Base-by-base conservation (phyloP, 192 early-diverging fungal species). In the Backusella westeae region DNA sequence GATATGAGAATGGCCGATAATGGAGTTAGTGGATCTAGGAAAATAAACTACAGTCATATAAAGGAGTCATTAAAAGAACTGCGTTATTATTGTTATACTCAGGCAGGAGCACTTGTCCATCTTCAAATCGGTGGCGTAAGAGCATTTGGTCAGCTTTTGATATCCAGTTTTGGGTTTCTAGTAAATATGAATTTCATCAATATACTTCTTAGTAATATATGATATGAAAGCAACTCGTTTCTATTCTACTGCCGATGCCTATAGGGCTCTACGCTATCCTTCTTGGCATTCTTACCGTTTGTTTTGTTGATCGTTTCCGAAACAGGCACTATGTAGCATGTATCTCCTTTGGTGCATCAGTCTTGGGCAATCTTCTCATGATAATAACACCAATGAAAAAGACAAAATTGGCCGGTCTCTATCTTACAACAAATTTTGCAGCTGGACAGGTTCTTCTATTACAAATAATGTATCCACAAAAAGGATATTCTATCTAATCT, bases 111-210 rank as follows among this genome's bases (percentile, higher is more conserved):
- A 3, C 23, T 80, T n/a, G 38, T 53, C 23, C 67, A 72, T 52
- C 49, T 80, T 4, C 71, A 72, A 17, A 80, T 68, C 10, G 79
- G 79, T 15, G 75, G 49, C 10, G 12, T 80, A 4, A 72, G n/a
- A 0, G 41, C 63, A 5, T 80, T 75, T 39, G 19, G 21, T 19
- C 35, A 39, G 7, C 35, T 73, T 32, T 72, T 80, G n/a, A 73
- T 56, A 0, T 6, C 21, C 29, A 46, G 70, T 1, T 46, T 80
- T 56, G 78, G 78, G 4, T 80, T 72, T 46, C 9, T 8, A 9
- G 38, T 38, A 38, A 38, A 38, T 38, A 10, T 8, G 2, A 38
- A 10, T 38, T 38, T 38, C 32, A 38, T 38, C 38, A 9, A 38
- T 38, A 38, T 7, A 9, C 9, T 38, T 38, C 1, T 38, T 38